Base-by-base conservation (phyloP, 306 rosid genomes). In the Sphenostylis stenocarpa region DNA sequence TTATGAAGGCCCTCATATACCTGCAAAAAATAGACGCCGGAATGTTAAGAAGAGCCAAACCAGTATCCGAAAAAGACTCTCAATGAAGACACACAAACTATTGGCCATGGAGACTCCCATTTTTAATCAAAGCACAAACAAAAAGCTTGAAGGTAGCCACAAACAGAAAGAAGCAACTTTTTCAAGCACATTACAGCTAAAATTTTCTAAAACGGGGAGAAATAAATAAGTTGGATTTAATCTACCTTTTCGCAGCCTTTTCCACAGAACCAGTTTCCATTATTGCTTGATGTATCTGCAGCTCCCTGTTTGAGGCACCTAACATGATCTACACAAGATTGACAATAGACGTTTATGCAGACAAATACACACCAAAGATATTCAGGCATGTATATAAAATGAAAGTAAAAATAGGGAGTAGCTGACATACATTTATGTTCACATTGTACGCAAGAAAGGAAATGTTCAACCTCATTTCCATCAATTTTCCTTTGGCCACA, bases 401-500 rank as follows among this genome's bases (percentile, higher is more conserved):
- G 39, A 24, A 85, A 48, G 53, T 12, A n/a, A 48, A 75, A 16
- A 43, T 57, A 33, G 17, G 56, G 73, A 45, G 49, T 48, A 72
- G 60, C 26, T 58, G 4, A 47, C 89, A 65, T 75, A 90, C 98
- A 94, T 82, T 87, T 88, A 75, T 48, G 92, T 77, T 92, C 90
- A 76, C 98, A 95, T 34, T 95, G 97, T 69, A 70, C 34, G 80
- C 97, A 95, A 70, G 81, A 80, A 76, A 89, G 80, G 78, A 84
- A 19, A 68, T 34, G 39, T 67, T 53, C 55, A 78, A 76, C 68
- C 67, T 83, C 93, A 53, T n/a, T 47, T 72, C 79, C 77, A 26
- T 26, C 28, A 77, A 80, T 61, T 75, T 87, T 83, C 36, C 76
- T 77, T 80, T 76, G 78, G 66, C 82, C 81, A 81, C 98, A 95